These are phyloP conservation scores for Knoxdaviesia proteae DNA, from an alignment of 2,329 filamentous ascomycete genomes.

Conservation along the genomic window DNA sequence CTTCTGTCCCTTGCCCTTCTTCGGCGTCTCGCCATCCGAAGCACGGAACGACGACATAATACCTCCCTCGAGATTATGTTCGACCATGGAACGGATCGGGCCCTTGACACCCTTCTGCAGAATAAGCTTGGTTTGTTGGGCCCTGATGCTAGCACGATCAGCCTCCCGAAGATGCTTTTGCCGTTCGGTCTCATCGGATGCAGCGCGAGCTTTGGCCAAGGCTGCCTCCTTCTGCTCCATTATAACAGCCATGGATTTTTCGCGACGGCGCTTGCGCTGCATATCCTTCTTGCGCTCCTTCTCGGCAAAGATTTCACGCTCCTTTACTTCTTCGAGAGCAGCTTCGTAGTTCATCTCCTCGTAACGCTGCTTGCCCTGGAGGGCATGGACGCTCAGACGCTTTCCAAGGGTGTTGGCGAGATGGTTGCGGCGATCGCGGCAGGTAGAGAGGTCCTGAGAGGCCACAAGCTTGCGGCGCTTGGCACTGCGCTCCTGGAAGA, in stretches of 20 bases:
- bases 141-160: constrained; percentile 81
- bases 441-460: constrained; percentile 38
- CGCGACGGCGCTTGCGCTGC: constrained; percentile 86
- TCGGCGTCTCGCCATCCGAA: constrained; percentile 31
- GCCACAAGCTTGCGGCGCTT: constrained; percentile 53
- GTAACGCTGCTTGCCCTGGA: constrained; percentile 55
- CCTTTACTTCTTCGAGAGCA: constrained; percentile 69
- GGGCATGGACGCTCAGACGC: constrained; percentile 47
- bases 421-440: constrained; percentile 40
- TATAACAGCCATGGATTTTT: constrained; percentile 87
- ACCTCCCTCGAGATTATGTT: constrained; percentile 67
- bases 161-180: constrained; percentile 67
- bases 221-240: constrained; percentile 79
- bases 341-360: constrained; percentile 57
- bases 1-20: constrained; percentile 31
- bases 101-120: constrained; percentile 73
- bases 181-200: constrained; percentile 64
- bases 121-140: constrained; percentile 70
- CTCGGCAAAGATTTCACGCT: constrained; percentile 76
- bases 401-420: constrained; percentile 34
- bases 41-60: constrained; percentile 70
- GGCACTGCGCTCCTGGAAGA: constrained; percentile 32
- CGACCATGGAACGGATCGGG: constrained; percentile 41
- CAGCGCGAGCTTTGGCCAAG: constrained; percentile 54
- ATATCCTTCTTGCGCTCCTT: constrained; percentile 99